Evolutionary conservation across 2,329 filamentous ascomycete species (phyloP).

Genomic region (Helotiales sp.): DNA sequence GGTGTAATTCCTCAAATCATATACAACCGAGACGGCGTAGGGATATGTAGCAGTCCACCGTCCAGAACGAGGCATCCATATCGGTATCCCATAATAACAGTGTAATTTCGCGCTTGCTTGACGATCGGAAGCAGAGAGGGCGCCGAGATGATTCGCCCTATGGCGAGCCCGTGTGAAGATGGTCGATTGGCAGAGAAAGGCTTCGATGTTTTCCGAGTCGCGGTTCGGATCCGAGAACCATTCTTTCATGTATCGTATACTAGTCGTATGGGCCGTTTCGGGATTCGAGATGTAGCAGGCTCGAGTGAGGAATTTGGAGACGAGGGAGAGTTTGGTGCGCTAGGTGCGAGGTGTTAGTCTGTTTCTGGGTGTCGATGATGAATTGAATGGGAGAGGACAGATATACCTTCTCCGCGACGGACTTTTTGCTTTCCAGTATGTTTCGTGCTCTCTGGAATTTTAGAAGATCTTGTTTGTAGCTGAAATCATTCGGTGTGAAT

Average conservation of each 20-base stretch:
- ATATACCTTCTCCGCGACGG: constrained; percentile 5
- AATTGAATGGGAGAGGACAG: background rate
- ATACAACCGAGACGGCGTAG: constrained; percentile 68
- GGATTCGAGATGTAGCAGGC: constrained; percentile 10
- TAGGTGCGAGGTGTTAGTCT: background rate
- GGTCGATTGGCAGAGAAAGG: constrained; percentile 64
- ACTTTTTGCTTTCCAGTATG: constrained; percentile 1
- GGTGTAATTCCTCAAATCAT: constrained; percentile 71
- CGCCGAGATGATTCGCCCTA: constrained; percentile 9
- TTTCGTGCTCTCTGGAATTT: constrained; percentile 2
- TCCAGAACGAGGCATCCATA: constrained; percentile 37
- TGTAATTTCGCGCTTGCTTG: constrained; percentile 73
- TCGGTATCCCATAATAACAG: constrained; percentile 64
- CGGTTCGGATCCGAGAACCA: constrained; percentile 40
- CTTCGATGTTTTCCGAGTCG: constrained; percentile 48
- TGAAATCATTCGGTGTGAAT: background rate
- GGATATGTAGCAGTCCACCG: constrained; percentile 45
- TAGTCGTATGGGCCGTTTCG: constrained; percentile 46
- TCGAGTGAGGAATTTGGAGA: background rate
- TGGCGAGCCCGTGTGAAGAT: constrained; percentile 58
- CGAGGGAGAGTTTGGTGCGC: background rate
- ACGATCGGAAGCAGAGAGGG: constrained; percentile 36
- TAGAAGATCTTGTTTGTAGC: constrained; percentile 3
- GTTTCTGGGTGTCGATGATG: background rate
- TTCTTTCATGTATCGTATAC: constrained; percentile 44